Evolutionary conservation across 2,329 filamentous ascomycete species (phyloP).

Genomic region (Metarhizium humberi): DNA sequence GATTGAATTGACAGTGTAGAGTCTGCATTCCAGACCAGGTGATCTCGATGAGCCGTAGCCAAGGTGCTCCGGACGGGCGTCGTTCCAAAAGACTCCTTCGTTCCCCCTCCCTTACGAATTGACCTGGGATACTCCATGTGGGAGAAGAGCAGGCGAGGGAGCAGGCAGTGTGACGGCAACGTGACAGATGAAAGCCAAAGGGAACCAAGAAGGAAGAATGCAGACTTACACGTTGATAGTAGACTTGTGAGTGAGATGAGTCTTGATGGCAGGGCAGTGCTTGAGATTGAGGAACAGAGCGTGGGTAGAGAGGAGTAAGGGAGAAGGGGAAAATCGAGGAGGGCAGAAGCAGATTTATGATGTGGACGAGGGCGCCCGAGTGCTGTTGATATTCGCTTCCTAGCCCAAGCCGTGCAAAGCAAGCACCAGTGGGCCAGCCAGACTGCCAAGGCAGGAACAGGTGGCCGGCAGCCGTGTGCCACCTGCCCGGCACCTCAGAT

Average conservation of each 20-base stretch:
- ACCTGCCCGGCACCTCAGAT: conserved; percentile 1
- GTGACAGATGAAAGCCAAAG: neutral
- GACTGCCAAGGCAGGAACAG: conserved; percentile 3
- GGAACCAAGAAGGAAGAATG: neutral
- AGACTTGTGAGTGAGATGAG: neutral
- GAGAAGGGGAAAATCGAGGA: neutral
- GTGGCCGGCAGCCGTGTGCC: conserved; percentile 6
- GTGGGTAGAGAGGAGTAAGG: conserved; percentile 1
- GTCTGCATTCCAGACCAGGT: no score
- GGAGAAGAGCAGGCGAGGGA: neutral
- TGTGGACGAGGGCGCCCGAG: neutral
- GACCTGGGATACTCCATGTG: neutral
- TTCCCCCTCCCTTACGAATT: neutral
- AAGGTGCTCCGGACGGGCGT: neutral
- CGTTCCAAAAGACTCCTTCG: neutral
- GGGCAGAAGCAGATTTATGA: conserved; percentile 5
- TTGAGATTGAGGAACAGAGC: neutral
- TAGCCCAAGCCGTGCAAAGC: conserved; percentile 2
- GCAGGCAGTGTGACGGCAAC: neutral
- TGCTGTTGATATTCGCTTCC: neutral
- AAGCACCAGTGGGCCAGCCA: conserved; percentile 1
- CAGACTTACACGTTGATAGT: conserved; percentile 2
- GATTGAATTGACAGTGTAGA: no score
- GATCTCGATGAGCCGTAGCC: no score
- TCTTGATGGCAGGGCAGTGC: neutral